A percentile compares a stretch with the other conserved stretches of the same genome.
Conservation (phyloP, 495 filamentous ascomycete genomes). For the Xylaria palmicola region DNA sequence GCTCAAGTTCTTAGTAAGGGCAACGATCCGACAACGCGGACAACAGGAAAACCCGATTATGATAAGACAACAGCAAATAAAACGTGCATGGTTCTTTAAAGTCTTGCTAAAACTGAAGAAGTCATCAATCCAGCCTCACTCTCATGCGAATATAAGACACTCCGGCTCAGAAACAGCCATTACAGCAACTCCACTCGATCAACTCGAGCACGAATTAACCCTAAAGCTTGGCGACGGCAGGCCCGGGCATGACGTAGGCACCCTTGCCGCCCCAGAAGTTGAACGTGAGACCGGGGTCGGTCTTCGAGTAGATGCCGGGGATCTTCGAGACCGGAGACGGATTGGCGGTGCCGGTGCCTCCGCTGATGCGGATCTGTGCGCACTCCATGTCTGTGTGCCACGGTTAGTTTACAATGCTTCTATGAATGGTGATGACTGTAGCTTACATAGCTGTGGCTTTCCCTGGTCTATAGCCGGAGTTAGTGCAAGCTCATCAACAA, state of each 20-base stretch:
- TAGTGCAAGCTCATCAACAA: not conserved
- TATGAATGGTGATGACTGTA: no score
- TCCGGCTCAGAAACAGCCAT: no score
- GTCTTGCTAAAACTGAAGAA: no score
- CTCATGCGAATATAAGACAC: no score
- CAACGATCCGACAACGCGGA: no score
- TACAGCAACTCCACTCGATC: no score
- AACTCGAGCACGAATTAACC: no score
- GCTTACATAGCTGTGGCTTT: constrained; percentile 33
- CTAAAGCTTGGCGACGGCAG: constrained; percentile 24
- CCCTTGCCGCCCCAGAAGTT: constrained; percentile 36
- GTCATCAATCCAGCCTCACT: no score
- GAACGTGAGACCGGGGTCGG: constrained; percentile 46
- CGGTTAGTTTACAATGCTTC: not conserved
- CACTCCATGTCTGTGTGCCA: constrained; percentile 41
- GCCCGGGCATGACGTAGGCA: constrained; percentile 39
- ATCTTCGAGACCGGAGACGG: constrained; percentile 47
- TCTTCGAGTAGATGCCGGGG: constrained; percentile 50
- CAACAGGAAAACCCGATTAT: no score
- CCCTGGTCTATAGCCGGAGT: constrained; percentile 15
- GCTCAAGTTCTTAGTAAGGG: no score
- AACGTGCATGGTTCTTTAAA: no score
- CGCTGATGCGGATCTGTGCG: constrained; percentile 53
- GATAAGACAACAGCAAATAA: no score
- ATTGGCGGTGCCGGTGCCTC: constrained; percentile 41